Base-by-base conservation (phyloP, 805 yeast species). In the Sugiyamaella smithiae region DNA sequence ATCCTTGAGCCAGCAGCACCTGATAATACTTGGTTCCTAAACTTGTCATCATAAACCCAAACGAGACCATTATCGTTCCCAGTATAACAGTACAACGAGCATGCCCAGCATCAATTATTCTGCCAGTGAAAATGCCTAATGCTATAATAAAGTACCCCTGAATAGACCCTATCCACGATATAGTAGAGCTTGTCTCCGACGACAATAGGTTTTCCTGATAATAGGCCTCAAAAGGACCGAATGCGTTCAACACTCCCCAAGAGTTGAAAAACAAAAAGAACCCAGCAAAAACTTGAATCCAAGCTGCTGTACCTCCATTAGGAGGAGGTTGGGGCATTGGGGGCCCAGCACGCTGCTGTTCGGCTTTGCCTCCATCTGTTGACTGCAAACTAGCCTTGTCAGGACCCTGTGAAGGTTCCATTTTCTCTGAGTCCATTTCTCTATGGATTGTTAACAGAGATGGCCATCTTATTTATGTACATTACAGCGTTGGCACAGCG, bases 1-100 rank as follows among this genome's bases (percentile, higher is more conserved):
- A 56, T 25, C 81, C 74, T 61, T 75, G 77, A 8, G 75, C 68
- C 11, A 78, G 57, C 31, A 79, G 64, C 49, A 79, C 73, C 50
- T 78, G 82, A 58, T 69, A 73, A 3, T 73, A 63, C 8, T 65
- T 57, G 3, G 59, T 58, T 40, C 75, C 70, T 12, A 58, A 40
- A 7, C 60, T 54, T 9, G 57, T 50, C 48, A 58, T 49, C 55
- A 59, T 54, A 14, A 60, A 41, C 1, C 56, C 57, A 9, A 49
- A 47, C 16, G 48, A 47, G 14, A 46, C 38, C 22, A 58, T n/a
- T 4, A 52, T 22, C 5, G 57, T 50, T 17, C 61, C 61, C 12
- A 43, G 43, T 12, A 49, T 42, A 46, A 40, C 48, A 49, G 50
- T 43, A 49, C 8, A 48, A 7, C 38, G 51, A 46, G 50, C 33